Evolutionary conservation across 2,329 filamentous ascomycete species (phyloP).

Genomic region (Didymella lethalis): DNA sequence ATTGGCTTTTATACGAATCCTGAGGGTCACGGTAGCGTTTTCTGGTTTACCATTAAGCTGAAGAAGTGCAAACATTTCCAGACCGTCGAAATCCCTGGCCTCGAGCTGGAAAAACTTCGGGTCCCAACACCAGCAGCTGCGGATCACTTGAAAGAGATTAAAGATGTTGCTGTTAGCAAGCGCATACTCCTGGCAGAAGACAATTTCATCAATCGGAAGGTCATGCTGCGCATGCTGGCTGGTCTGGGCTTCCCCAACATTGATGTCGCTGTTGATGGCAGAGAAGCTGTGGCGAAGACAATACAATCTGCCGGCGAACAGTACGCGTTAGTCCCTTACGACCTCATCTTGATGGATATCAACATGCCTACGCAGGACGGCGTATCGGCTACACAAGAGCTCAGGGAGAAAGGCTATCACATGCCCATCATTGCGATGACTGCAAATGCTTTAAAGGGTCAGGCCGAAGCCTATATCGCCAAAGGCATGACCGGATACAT

Average conservation of each 20-base stretch:
- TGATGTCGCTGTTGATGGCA: conserved; percentile 53
- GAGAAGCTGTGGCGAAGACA: conserved; percentile 51
- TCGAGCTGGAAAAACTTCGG: conserved; percentile 21
- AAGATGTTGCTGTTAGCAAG: conserved; percentile 30
- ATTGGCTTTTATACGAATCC: conserved; percentile 59
- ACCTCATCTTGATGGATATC: conserved; percentile 48
- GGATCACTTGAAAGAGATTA: conserved; percentile 35
- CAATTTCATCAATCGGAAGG: conserved; percentile 58
- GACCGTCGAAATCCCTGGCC: conserved; percentile 23
- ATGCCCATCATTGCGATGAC: conserved; percentile 64
- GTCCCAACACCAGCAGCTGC: conserved; percentile 18
- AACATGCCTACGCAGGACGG: conserved; percentile 48
- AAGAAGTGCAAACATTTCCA: conserved; percentile 40
- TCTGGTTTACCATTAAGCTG: conserved; percentile 59
- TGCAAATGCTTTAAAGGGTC: conserved; percentile 64
- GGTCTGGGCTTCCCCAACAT: conserved; percentile 46
- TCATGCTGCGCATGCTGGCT: conserved; percentile 58
- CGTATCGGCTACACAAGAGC: conserved; percentile 39
- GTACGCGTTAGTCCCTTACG: conserved; percentile 28
- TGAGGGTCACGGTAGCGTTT: conserved; percentile 57
- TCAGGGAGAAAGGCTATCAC: conserved; percentile 28
- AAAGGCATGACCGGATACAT: conserved; percentile 66
- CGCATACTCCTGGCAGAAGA: conserved; percentile 57
- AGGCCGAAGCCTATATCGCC: conserved; percentile 62
- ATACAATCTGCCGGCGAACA: conserved; percentile 9